Evolutionary conservation across 1,139 yeast species (phyloP), one percentile per base, ranked within the genome.

Genomic region (Pichia inconspicua): DNA sequence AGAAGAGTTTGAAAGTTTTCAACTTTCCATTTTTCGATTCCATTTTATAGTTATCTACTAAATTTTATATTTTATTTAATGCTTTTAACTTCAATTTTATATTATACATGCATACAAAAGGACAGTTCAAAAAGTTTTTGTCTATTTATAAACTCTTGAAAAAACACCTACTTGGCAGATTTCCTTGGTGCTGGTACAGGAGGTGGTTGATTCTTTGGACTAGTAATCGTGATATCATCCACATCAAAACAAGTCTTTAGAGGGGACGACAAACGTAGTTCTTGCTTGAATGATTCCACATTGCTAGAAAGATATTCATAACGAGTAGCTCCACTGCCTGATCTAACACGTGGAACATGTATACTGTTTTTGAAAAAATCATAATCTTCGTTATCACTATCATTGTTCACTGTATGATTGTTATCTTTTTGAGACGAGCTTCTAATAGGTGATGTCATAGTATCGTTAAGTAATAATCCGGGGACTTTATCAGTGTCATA

Each of bases 261-360:
- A 25, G 53, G 48, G 17, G 52, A 40, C 3, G 43, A 10, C 14
- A 48, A 22, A 42, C 47, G 46, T 35, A 53, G 31, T 34, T 46
- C 51, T n/a, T 42, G 38, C 15, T 53, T 53, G 14, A 53, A 47
- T 40, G 40, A 41, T 30, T 38, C 40, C 14, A 53, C 53, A 40
- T 50, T 53, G 39, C 50, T 48, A 3, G 50, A 47, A 14, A 53
- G 30, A 25, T 50, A 43, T 44, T 53, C 56, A 46, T 53, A 53
- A 32, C 56, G 45, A 15, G 46, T 52, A 10, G 55, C 54, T 3
- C 52, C 51, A 38, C 54, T 50, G 22, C 54, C 50, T 10, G 56
- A 52, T 46, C 56, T 47, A 10, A 47, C 50, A n/a, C 56, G 42
- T 15, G 37, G 37, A 17, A 34, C 37, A 34, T 30, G 34, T 5